Base-by-base conservation (phyloP, 306 rosid genomes). In the Arachis stenosperma region DNA sequence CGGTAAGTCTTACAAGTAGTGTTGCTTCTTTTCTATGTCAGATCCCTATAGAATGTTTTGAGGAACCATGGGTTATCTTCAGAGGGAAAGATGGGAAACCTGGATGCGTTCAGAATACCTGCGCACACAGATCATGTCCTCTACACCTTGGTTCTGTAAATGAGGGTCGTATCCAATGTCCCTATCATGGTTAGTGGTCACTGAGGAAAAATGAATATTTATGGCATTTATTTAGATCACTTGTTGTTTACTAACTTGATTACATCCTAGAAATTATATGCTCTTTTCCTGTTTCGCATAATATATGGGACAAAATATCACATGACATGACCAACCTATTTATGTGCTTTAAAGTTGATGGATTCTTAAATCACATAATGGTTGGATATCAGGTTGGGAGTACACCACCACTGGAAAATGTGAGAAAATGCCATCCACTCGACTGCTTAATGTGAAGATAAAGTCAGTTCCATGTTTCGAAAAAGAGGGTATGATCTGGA, bases 81-180 rank as follows among this genome's bases (percentile, higher is more conserved):
- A 90, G 97, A 39, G 99, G 98, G 61, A 88, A 90, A 87, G 96
- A 92, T 54, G 93, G 99, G 52, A 85, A 86, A 58, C 96, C 98
- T 15, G 99, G 99, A 75, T 95, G 99, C 51, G 96, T 92, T 3
- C 93, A 80, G 82, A 95, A 95, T 81, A 95, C 99, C 2, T 92
- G 99, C 74, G 99, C 99, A 12, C 99, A 95, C 71, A 82, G 99
- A 81, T 98, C 99, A 13, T 95, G 98, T 62, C 99, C 99, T 77
- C 85, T 95, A 65, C 87, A 95, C 60, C 98, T 95, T 37, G 99
- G 99, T 71, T 87, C 98, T 2, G 97, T 95, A 63, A 87, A 86
- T 1, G 92, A 95, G 79, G 99, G 99, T 52, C 97, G 97, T 56
- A 86, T 95, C 72, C 87, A 86, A 70, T 95, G 99, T 70, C 98